A percentile compares a stretch with the other conserved stretches of the same genome.
phyloP scores from a whole-genome alignment of 2,329 filamentous ascomycete species.

The Penicillium brevicompactum region DNA sequence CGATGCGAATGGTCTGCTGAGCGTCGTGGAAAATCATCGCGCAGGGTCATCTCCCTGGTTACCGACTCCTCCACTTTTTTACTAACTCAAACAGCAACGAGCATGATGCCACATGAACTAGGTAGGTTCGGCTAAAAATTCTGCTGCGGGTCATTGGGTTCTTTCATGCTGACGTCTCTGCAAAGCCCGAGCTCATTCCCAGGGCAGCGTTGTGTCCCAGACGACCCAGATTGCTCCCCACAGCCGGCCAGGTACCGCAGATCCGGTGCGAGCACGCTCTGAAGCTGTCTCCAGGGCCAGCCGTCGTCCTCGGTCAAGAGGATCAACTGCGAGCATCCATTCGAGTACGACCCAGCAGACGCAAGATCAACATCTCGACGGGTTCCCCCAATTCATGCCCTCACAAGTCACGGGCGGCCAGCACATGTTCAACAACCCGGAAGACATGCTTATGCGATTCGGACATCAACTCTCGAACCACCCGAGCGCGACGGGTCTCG shows the following conservation, averaged over 20 bases:
- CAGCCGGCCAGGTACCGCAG: slow-evolving; percentile 45
- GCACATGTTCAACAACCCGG: slow-evolving; percentile 44
- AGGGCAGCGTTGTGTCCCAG: slow-evolving; percentile 43
- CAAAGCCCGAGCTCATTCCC: slow-evolving; percentile 40
- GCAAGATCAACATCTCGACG: slow-evolving; percentile 45
- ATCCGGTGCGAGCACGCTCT: slow-evolving; percentile 44
- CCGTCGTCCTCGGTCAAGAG: slow-evolving; percentile 48
- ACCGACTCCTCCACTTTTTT: slow-evolving; percentile 28
- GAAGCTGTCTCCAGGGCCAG: slow-evolving; percentile 44
- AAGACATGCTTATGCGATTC: slow-evolving; percentile 50
- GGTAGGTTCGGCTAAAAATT: slow-evolving; percentile 16
- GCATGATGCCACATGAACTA: slow-evolving; percentile 26
- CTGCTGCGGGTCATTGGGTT: slow-evolving; percentile 1
- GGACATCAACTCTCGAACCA: slow-evolving; percentile 46
- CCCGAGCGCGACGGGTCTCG: slow-evolving; percentile 36
- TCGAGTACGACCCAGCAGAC: slow-evolving; percentile 49
- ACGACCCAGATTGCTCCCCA: slow-evolving; percentile 39
- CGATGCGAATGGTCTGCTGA: slow-evolving; percentile 18
- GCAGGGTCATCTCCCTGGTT: slow-evolving; percentile 28
- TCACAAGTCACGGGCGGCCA: slow-evolving; percentile 37
- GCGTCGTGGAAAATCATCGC: slow-evolving; percentile 12
- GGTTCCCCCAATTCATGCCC: slow-evolving; percentile 42
- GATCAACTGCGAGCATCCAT: slow-evolving; percentile 51
- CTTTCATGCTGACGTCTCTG: slow-evolving; percentile 8
- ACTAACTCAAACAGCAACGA: slow-evolving; percentile 11